A percentile compares a stretch with the other conserved stretches of the same genome.
Conservation (phyloP, 1,284 basidiomycete genomes). For the Ganoderma lingzhi region DNA sequence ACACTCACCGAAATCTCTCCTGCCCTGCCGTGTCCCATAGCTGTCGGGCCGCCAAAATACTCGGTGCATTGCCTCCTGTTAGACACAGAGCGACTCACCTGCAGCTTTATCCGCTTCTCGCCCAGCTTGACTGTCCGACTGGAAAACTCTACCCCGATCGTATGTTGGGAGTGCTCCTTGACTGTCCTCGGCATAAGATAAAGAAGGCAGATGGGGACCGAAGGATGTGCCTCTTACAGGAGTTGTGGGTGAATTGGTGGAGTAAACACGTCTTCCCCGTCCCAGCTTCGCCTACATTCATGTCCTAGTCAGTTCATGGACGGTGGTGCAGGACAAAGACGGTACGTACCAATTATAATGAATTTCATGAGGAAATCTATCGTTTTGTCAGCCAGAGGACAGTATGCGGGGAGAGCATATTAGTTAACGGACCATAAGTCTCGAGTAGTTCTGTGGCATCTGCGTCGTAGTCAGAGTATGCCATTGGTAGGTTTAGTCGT, state of each 20-base stretch:
- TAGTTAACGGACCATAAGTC: constrained; percentile 77
- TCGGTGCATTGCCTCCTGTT: no score
- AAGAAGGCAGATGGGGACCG: constrained; percentile 18
- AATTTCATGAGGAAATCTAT: constrained; percentile 97
- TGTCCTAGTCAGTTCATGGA: constrained; percentile 11
- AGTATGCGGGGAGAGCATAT: not conserved
- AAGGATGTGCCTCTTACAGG: constrained; percentile 66
- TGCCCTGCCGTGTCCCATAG: constrained; percentile 98
- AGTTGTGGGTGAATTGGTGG: constrained; percentile 95
- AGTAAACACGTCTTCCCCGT: constrained; percentile 97
- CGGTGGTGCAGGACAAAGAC: constrained; percentile 3
- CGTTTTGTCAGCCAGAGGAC: constrained; percentile 15
- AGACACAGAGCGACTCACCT: constrained; percentile 59
- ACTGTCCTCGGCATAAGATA: constrained; percentile 56
- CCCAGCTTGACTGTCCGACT: constrained; percentile 89
- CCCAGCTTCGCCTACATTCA: constrained; percentile 84
- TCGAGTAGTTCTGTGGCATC: constrained; percentile 91
- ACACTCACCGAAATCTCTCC: constrained; percentile 86
- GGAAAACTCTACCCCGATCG: constrained; percentile 96
- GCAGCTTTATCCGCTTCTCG: constrained; percentile 93
- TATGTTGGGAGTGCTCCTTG: constrained; percentile 97
- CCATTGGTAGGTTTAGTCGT: constrained; percentile 29
- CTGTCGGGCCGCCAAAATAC: constrained; percentile 49
- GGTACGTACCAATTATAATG: constrained; percentile 86
- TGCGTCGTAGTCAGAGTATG: constrained; percentile 64